Evolutionary conservation across 2,329 filamentous ascomycete species (phyloP).

Genomic region (Venturia oleaginea): DNA sequence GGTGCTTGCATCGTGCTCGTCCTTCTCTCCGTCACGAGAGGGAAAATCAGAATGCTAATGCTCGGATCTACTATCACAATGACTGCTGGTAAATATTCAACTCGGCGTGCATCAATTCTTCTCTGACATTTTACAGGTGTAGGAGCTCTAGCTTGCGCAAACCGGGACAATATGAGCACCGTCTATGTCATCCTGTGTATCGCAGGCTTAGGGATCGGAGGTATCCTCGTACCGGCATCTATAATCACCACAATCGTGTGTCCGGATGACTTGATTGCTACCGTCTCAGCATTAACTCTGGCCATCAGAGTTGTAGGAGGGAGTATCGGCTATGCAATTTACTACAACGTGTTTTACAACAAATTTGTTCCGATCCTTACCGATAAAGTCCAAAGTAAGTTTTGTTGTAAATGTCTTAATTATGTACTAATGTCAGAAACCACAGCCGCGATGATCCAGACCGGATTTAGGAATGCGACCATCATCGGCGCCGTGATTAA

Average conservation of each 20-base stretch:
- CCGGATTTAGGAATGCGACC: background rate
- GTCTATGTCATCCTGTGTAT: conserved; percentile 11
- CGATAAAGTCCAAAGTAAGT: conserved; percentile 5
- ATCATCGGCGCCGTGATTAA: conserved; percentile 5
- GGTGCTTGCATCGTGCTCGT: conserved; percentile 14
- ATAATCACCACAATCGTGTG: conserved; percentile 24
- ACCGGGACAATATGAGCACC: conserved; percentile 11
- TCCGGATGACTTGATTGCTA: conserved; percentile 24
- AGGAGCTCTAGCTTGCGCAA: conserved; percentile 10
- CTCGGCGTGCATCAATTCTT: background rate
- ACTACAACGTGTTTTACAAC: conserved; percentile 23
- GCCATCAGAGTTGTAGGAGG: conserved; percentile 23
- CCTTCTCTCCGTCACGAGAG: conserved; percentile 8
- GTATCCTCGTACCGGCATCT: conserved; percentile 23
- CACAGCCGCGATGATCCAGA: conserved; percentile 2
- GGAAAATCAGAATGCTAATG: conserved; percentile 14
- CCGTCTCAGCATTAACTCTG: conserved; percentile 22
- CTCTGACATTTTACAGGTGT: background rate
- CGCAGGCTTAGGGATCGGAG: conserved; percentile 16
- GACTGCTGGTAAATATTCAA: conserved; percentile 3
- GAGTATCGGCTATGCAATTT: conserved; percentile 22
- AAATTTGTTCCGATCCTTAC: conserved; percentile 16
- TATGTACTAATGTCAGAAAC: background rate
- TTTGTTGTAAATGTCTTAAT: background rate
- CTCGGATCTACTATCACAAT: conserved; percentile 10